Base-by-base conservation (phyloP, 2,329 filamentous ascomycete genomes). In the Epichloe baconii region DNA sequence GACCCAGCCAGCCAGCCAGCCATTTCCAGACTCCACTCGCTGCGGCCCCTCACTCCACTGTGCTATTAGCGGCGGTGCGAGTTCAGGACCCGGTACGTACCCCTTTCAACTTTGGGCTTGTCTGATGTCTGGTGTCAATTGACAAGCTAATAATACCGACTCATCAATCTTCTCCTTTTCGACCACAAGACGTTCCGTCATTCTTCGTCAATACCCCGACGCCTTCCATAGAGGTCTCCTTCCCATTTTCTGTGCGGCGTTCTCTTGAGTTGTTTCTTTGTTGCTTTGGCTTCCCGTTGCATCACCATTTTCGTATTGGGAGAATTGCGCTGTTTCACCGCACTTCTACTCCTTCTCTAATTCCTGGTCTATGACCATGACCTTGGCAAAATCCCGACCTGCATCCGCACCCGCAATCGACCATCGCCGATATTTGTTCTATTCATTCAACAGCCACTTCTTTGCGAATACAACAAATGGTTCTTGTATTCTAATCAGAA, bases 81-180 rank as follows among this genome's bases (percentile, higher is more conserved):
- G 26, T 31, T 31, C 26, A 31, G 26, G 26, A 26, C 26, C 26
- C 26, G 26, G 26, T 31, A 31, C 26, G 26, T 31, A 31, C 26
- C 26, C 26, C 26, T 31, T 31, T 10, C 0, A 10, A 10, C 26
- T 31, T 31, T 31, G 8, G 26, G 26, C 5, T 37, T 14, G 12
- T 37, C 12, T 15, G 15, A 5, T 26, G 17, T 43, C 41, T 23
- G 8, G 42, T 44, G 15, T n/a, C 14, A 12, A 31, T 19, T 7
- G 26, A 41, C 23, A 31, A 38, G 46, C 46, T 31, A 47, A 31
- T 19, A 47, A 19, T 21, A 21, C 19, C 46, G 37, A 43, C 19
- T 49, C 40, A 37, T 49, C 40, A n/a, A 49, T 43, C 26, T 49
- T 46, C 48, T 43, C 43, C 47, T 53, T 46, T 45, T 48, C 51